These are phyloP conservation scores for Fabrea salina DNA, from an alignment of 169 alveolate genomes.

Conservation along the genomic window DNA sequence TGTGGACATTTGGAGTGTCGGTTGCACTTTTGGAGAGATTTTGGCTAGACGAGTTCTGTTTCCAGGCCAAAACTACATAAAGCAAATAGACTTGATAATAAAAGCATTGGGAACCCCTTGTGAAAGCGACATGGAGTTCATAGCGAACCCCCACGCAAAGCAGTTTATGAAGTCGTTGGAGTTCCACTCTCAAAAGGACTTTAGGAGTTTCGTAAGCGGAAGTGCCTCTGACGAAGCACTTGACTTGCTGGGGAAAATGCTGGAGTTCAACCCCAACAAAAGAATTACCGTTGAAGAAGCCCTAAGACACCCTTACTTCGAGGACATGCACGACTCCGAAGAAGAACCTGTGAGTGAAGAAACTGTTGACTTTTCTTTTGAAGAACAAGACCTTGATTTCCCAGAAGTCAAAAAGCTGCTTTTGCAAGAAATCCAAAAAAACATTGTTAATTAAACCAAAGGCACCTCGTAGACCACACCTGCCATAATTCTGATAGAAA, in stretches of 20 bases:
- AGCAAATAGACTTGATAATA: slow-evolving; percentile 65
- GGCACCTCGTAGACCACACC: slow-evolving; percentile 28
- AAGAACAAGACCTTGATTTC: background rate
- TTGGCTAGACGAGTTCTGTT: slow-evolving; percentile 77
- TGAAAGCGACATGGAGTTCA: slow-evolving; percentile 65
- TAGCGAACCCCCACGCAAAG: slow-evolving; percentile 49
- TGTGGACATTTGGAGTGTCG: slow-evolving; percentile 98
- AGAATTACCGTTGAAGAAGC: slow-evolving; percentile 95
- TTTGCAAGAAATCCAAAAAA: slow-evolving; percentile 13
- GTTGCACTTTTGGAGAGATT: slow-evolving; percentile 96
- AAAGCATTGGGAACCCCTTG: slow-evolving; percentile 75
- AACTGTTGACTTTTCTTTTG: slow-evolving; percentile 3
- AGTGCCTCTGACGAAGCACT: slow-evolving; percentile 71
- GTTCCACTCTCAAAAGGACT: slow-evolving; percentile 5
- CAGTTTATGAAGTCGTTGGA: background rate
- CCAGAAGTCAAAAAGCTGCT: slow-evolving; percentile 13
- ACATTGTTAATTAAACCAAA: too few species aligned
- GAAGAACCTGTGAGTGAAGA: slow-evolving; percentile 30
- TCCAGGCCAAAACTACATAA: slow-evolving; percentile 87
- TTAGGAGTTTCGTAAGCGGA: background rate
- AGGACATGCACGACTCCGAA: slow-evolving; percentile 46
- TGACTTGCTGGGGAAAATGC: slow-evolving; percentile 91
- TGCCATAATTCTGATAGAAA: slow-evolving; percentile 3
- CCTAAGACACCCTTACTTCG: slow-evolving; percentile 92
- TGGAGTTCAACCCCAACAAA: slow-evolving; percentile 91